These are phyloP conservation scores for Darksidea phi DNA, from an alignment of 495 filamentous ascomycete species.

Conservation along the genomic window DNA sequence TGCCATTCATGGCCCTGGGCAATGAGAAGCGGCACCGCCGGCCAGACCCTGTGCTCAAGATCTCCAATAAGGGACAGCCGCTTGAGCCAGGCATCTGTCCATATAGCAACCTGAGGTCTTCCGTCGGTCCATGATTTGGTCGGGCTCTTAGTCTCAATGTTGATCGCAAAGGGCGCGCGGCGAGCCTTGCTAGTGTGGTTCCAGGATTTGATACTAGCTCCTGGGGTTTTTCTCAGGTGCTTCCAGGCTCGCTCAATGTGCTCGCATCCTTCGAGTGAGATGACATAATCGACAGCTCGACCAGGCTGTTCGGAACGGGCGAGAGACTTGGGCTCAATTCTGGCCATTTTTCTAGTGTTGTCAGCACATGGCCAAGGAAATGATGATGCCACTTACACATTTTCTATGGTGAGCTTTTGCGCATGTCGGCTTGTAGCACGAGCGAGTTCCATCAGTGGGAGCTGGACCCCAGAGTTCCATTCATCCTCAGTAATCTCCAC, in stretches of 20 bases:
- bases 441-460: conserved; percentile 31
- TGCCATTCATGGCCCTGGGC: conserved; percentile 36
- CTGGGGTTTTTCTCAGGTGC: conserved; percentile 8
- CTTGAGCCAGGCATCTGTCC: conserved; percentile 12
- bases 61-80: conserved; percentile 9
- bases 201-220: conserved; percentile 21
- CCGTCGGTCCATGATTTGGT: conserved; percentile 34
- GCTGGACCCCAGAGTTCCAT: conserved; percentile 33
- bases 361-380: conserved; percentile 5
- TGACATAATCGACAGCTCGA: conserved; percentile 28
- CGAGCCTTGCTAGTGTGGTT: conserved; percentile 22
- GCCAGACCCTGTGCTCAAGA: conserved; percentile 3
- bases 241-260: conserved; percentile 20
- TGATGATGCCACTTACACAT: conserved; percentile 19
- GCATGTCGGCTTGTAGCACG: conserved; percentile 17
- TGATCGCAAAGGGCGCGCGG: conserved; percentile 27
- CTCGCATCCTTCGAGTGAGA: conserved; percentile 21
- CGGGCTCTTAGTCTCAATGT: conserved; percentile 30
- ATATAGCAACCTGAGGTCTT: conserved; percentile 33
- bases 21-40: conserved; percentile 32
- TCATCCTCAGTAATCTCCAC: conserved; percentile 29
- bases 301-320: conserved; percentile 16
- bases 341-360: conserved; percentile 14
- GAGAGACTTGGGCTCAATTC: conserved; percentile 21
- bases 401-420: conserved; percentile 14